A percentile compares a stretch with the other conserved stretches of the same genome.
Evolutionary conservation across 2,329 filamentous ascomycete species (phyloP).

Genomic region (Colletotrichum tamarilloi): DNA sequence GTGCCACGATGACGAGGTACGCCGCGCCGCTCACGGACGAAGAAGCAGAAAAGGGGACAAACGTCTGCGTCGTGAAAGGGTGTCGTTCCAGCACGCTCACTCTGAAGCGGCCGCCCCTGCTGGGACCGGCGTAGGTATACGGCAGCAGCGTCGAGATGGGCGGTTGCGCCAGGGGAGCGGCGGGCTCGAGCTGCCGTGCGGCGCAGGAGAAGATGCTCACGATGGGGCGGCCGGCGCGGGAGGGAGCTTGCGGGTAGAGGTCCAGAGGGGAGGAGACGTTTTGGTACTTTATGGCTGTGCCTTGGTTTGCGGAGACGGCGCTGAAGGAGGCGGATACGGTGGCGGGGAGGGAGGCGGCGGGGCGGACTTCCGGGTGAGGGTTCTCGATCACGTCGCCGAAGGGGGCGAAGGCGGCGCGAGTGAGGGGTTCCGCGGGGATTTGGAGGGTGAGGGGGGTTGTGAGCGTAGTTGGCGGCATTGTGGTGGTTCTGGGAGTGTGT

Average conservation of each 20-base stretch:
- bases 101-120: slow-evolving; percentile 59
- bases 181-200: slow-evolving; percentile 63
- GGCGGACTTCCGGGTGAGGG: slow-evolving; percentile 68
- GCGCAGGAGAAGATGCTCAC: slow-evolving; percentile 94
- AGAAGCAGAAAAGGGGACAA: slow-evolving; percentile 76
- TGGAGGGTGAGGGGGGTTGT: slow-evolving; percentile 39
- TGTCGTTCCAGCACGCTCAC: slow-evolving; percentile 87
- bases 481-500: neutral
- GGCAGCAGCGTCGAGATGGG: slow-evolving; percentile 35
- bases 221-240: slow-evolving; percentile 67
- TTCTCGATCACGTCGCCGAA: slow-evolving; percentile 89
- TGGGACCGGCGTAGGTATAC: slow-evolving; percentile 27
- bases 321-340: slow-evolving; percentile 51
- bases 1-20: slow-evolving; percentile 92
- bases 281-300: slow-evolving; percentile 86
- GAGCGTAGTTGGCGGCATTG: slow-evolving; percentile 25
- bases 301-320: slow-evolving; percentile 80
- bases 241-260: slow-evolving; percentile 75
- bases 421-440: slow-evolving; percentile 74
- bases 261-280: slow-evolving; percentile 80
- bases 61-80: slow-evolving; percentile 94
- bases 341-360: slow-evolving; percentile 57
- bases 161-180: slow-evolving; percentile 1
- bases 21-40: slow-evolving; percentile 45
- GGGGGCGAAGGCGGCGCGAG: slow-evolving; percentile 73